Evolutionary conservation across 2,329 filamentous ascomycete species (phyloP).

Genomic region (Alternaria longipes): DNA sequence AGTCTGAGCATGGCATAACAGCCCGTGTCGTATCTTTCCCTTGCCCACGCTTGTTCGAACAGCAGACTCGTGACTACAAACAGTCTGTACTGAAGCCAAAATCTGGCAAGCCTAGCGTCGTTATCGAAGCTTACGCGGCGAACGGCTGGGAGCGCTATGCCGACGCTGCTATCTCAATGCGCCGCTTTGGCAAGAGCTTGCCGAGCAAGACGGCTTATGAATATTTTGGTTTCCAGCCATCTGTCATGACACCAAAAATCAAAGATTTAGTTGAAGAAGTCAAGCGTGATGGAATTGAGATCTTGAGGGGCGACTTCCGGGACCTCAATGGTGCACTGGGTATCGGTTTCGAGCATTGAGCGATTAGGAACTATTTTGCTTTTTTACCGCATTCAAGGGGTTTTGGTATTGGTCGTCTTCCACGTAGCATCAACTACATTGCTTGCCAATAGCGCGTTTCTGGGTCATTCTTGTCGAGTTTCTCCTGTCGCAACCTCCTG

Average conservation of each 20-base stretch:
- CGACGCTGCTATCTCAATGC: constrained; percentile 64
- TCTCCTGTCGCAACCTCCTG: not conserved
- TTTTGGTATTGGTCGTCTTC: not conserved
- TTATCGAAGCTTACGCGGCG: constrained; percentile 67
- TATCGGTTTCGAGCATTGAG: constrained; percentile 20
- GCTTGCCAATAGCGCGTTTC: not conserved
- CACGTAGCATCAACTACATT: not conserved
- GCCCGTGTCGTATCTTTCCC: constrained; percentile 62
- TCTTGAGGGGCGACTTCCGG: constrained; percentile 18
- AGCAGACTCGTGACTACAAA: constrained; percentile 58
- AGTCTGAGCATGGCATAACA: constrained; percentile 50
- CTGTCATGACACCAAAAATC: constrained; percentile 55
- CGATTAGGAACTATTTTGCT: not conserved
- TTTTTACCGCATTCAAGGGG: not conserved
- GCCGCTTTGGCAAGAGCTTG: constrained; percentile 64
- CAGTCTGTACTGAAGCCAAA: constrained; percentile 57
- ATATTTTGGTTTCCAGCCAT: constrained; percentile 62
- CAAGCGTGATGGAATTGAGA: constrained; percentile 43
- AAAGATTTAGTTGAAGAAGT: constrained; percentile 46
- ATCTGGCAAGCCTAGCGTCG: constrained; percentile 58
- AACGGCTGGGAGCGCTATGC: constrained; percentile 70
- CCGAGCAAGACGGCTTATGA: constrained; percentile 64
- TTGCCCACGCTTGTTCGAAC: constrained; percentile 61
- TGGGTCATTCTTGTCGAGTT: not conserved
- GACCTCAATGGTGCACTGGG: constrained; percentile 21